phyloP scores from a whole-genome alignment of 306 rosid species.

The Vigna reflexopilosa region DNA sequence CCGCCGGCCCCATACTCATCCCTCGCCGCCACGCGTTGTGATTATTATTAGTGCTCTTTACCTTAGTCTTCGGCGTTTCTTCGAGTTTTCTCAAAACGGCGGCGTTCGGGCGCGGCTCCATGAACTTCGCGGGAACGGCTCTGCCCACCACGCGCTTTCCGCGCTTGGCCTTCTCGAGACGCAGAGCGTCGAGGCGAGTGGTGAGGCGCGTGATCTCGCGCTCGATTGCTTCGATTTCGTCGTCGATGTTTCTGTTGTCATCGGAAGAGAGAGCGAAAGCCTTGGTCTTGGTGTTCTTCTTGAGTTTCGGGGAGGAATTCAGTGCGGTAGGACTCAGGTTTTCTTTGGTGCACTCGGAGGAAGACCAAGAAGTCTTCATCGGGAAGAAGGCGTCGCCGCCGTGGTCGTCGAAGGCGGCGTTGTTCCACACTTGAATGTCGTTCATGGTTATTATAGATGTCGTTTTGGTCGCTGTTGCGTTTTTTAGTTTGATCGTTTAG shows the following conservation, averaged over 20 bases:
- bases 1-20: slow-evolving; percentile 80
- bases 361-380: slow-evolving; percentile 43
- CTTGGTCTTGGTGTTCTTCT: slow-evolving; percentile 26
- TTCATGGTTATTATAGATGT: background rate
- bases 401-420: slow-evolving; percentile 49
- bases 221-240: slow-evolving; percentile 37
- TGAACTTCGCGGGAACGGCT: slow-evolving; percentile 38
- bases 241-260: slow-evolving; percentile 23
- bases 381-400: background rate
- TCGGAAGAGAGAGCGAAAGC: background rate
- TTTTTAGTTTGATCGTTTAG: background rate
- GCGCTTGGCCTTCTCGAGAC: slow-evolving; percentile 32
- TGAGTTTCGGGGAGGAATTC: slow-evolving; percentile 22
- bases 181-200: slow-evolving; percentile 33
- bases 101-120: slow-evolving; percentile 55
- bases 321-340: slow-evolving; percentile 44
- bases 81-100: slow-evolving; percentile 5
- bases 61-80: slow-evolving; percentile 45
- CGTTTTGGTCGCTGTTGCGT: background rate
- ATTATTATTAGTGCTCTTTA: background rate
- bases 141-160: slow-evolving; percentile 13
- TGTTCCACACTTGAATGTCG: slow-evolving; percentile 45
- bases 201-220: slow-evolving; percentile 41
- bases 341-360: slow-evolving; percentile 44
- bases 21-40: slow-evolving; percentile 53